Percentiles rank a stretch among this genome's conserved stretches.
phyloP scores from a whole-genome alignment of 129 eudicot genomes.

The Calendula officinalis region DNA sequence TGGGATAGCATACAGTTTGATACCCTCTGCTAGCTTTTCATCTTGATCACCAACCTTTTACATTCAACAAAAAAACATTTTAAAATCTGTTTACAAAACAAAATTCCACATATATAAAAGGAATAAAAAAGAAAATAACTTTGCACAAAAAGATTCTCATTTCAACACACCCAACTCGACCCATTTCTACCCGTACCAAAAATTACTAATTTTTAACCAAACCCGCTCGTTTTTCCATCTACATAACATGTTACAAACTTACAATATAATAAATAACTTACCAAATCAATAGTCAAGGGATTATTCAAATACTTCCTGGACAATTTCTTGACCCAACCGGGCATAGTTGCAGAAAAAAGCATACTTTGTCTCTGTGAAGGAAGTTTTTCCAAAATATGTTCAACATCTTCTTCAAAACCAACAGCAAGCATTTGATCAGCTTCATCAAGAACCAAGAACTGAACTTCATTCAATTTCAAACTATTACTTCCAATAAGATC shows the following conservation, averaged over 20 bases:
- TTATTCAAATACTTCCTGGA: slow-evolving; percentile 73
- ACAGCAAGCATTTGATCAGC: slow-evolving; percentile 99
- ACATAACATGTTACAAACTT: neutral
- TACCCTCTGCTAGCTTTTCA: slow-evolving; percentile 96
- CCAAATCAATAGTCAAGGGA: slow-evolving; percentile 95
- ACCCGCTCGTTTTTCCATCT: neutral
- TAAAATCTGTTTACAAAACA: neutral
- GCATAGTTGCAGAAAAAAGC: slow-evolving; percentile 99
- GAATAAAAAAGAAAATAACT: neutral
- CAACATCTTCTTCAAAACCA: slow-evolving; percentile 98
- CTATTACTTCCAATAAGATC: slow-evolving; percentile 78
- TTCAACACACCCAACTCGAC: too few relatives aligned
- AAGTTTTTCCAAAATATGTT: slow-evolving; percentile 63
- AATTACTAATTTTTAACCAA: neutral
- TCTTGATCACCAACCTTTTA: slow-evolving; percentile 91
- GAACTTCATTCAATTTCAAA: slow-evolving; percentile 76
- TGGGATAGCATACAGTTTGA: slow-evolving; percentile 79
- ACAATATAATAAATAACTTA: slow-evolving; percentile 30
- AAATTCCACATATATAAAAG: neutral
- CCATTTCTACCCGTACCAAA: neutral
- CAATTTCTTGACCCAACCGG: slow-evolving; percentile 90
- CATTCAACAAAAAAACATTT: slow-evolving; percentile 16
- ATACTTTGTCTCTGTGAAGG: slow-evolving; percentile 86
- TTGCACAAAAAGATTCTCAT: neutral
- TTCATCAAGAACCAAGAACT: slow-evolving; percentile 95